Base-by-base conservation (phyloP, 2,329 filamentous ascomycete genomes). In the Cladophialophora psammophila region DNA sequence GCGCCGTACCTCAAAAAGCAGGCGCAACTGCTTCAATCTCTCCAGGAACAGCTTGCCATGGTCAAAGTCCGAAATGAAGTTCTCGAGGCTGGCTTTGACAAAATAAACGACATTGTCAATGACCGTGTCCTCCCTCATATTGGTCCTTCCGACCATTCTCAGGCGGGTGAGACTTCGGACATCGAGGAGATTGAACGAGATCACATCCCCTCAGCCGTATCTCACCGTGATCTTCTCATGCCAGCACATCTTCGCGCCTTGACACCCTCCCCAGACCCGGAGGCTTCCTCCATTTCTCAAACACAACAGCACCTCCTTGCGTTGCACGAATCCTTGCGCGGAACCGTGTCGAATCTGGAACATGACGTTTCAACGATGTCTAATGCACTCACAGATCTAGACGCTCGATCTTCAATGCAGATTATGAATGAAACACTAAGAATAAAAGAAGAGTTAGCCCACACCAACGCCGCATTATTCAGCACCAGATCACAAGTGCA, bases 371-470 rank as follows among this genome's bases (percentile, higher is more conserved):
- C 68, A n/a, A 60, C 62, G 7, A 56, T 72, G 42, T 52, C 67
- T 60, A 68, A 67, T 18, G 83, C 85, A 2, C 79, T 89, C 9
- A 82, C 83, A 3, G 86, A 88, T 64, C 80, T 88, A 50, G 87
- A 90, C 69, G 86, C 85, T 55, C 83, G 86, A 40, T 84, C 85
- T 42, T 87, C 81, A 75, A 87, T 89, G 86, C 84, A 86, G 66
- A 83, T 87, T 48, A 83, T 89, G 78, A 89, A 88, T 71, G 87
- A 89, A 74, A 87, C 83, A 55, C 80, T 88, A 36, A 85, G 87
- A 3, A 81, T 85, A 58, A 86, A 87, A 67, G 87, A 89, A 71
- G 87, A 89, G 66, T 84, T 89, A 78, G 81, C 86, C 10, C 87
- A 88, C 72, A 84, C 85, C 7, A 87, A 85, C 67, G 86, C 86